Evolutionary conservation across 805 yeast species (phyloP).

Genomic region (Hermanozyma aechmeae): DNA sequence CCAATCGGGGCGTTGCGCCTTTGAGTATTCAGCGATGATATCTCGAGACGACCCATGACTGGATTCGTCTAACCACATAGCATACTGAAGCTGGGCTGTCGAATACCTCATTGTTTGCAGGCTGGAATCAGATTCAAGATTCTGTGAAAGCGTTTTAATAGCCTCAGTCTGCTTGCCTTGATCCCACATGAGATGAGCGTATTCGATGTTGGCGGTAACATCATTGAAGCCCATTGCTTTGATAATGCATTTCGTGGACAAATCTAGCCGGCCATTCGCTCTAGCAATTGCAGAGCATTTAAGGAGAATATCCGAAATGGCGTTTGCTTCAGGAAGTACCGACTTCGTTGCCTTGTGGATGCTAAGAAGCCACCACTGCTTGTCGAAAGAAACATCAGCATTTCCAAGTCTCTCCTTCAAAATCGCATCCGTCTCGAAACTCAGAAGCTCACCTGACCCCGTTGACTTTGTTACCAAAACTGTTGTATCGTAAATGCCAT

Average conservation of each 20-base stretch:
- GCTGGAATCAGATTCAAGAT: slow-evolving; percentile 14
- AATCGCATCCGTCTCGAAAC: slow-evolving; percentile 10
- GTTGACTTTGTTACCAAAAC: slow-evolving; percentile 13
- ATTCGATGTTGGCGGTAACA: slow-evolving; percentile 55
- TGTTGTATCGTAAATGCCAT: slow-evolving; percentile 23
- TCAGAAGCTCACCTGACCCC: slow-evolving; percentile 4
- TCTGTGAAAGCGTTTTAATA: slow-evolving; percentile 47
- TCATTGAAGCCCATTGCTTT: slow-evolving; percentile 41
- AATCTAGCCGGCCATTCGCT: slow-evolving; percentile 56
- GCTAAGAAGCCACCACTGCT: slow-evolving; percentile 51
- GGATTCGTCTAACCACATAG: slow-evolving; percentile 82
- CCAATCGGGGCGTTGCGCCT: slow-evolving; percentile 55
- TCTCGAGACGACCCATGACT: slow-evolving; percentile 73
- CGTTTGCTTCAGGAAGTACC: slow-evolving; percentile 20
- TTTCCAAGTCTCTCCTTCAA: slow-evolving; percentile 22
- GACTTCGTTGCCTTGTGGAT: slow-evolving; percentile 43
- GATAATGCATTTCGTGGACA: slow-evolving; percentile 61
- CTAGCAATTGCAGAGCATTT: slow-evolving; percentile 58
- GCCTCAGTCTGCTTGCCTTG: slow-evolving; percentile 87
- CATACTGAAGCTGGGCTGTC: slow-evolving; percentile 61
- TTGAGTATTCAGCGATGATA: slow-evolving; percentile 59
- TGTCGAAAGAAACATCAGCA: slow-evolving; percentile 39
- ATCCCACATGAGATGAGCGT: slow-evolving; percentile 78
- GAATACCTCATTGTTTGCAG: slow-evolving; percentile 15
- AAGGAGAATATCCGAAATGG: slow-evolving; percentile 42